A percentile compares a stretch with the other conserved stretches of the same genome.
phyloP scores from a whole-genome alignment of 345 rosid genomes.

The Euphorbia tirucalli region DNA sequence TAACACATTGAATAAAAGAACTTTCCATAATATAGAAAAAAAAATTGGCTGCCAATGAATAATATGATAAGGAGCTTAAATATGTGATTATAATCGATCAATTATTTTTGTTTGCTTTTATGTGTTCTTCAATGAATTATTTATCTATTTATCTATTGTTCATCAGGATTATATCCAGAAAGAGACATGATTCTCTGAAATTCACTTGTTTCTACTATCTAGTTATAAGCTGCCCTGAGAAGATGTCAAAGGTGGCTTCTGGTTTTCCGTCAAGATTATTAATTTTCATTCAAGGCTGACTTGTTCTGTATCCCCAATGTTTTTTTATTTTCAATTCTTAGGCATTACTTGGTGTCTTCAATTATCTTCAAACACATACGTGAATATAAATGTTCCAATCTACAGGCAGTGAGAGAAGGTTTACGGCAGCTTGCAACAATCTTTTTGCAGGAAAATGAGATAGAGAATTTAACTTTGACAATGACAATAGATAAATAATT shows the following conservation, averaged over 20 bases:
- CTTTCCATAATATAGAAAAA: background rate
- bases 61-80: too few relatives aligned
- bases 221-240: background rate
- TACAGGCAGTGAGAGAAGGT: background rate
- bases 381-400: background rate
- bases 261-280: background rate
- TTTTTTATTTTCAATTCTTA: background rate
- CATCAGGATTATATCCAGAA: background rate
- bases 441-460: background rate
- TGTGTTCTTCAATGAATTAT: background rate
- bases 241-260: background rate
- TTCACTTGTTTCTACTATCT: too few relatives aligned
- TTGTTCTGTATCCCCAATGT: background rate
- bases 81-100: too few relatives aligned
- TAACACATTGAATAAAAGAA: background rate
- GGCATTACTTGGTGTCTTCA: background rate
- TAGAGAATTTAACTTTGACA: background rate
- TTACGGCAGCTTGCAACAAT: background rate
- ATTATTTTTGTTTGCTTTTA: background rate
- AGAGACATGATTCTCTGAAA: background rate
- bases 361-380: background rate
- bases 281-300: background rate
- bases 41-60: background rate
- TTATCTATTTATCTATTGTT: too few relatives aligned
- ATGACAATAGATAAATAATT: background rate